A percentile compares a stretch with the other conserved stretches of the same genome.
Evolutionary conservation across 1,139 yeast species (phyloP).

Genomic region (Lipomyces yarrowii): DNA sequence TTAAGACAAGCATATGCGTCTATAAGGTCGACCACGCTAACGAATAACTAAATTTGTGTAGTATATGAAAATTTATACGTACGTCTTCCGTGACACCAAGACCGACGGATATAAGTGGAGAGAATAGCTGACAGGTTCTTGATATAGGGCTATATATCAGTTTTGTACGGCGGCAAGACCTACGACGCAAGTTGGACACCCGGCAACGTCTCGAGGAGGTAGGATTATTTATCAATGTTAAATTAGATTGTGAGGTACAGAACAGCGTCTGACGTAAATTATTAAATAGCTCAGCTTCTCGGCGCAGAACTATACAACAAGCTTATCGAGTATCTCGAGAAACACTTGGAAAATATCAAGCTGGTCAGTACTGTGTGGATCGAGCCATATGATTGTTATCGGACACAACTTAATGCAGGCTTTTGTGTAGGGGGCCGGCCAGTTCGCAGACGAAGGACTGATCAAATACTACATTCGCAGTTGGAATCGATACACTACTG

Average conservation of each 20-base stretch:
- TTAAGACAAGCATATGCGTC: background rate
- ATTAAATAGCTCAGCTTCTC: constrained; percentile 51
- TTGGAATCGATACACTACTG: constrained; percentile 89
- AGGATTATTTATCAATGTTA: constrained; percentile 40
- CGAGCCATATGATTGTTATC: background rate
- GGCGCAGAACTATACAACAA: constrained; percentile 88
- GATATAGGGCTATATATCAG: constrained; percentile 85
- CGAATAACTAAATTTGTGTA: constrained; percentile 10
- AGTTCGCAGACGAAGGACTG: constrained; percentile 58
- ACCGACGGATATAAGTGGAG: background rate
- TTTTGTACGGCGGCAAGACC: constrained; percentile 86
- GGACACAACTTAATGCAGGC: background rate
- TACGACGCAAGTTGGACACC: constrained; percentile 43
- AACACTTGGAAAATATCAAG: constrained; percentile 57
- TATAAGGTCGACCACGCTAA: background rate
- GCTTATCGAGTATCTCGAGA: constrained; percentile 64
- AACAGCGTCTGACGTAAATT: constrained; percentile 11
- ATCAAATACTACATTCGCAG: constrained; percentile 81
- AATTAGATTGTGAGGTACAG: constrained; percentile 36
- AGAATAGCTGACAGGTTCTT: too few relatives aligned
- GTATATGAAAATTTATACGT: constrained; percentile 48
- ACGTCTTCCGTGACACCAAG: constrained; percentile 18
- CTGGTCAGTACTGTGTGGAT: constrained; percentile 27
- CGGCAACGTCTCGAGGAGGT: constrained; percentile 42
- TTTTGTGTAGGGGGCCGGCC: constrained; percentile 24